These are phyloP conservation scores for Cerrena zonata DNA, from an alignment of 1,284 basidiomycete genomes.

Conservation along the genomic window DNA sequence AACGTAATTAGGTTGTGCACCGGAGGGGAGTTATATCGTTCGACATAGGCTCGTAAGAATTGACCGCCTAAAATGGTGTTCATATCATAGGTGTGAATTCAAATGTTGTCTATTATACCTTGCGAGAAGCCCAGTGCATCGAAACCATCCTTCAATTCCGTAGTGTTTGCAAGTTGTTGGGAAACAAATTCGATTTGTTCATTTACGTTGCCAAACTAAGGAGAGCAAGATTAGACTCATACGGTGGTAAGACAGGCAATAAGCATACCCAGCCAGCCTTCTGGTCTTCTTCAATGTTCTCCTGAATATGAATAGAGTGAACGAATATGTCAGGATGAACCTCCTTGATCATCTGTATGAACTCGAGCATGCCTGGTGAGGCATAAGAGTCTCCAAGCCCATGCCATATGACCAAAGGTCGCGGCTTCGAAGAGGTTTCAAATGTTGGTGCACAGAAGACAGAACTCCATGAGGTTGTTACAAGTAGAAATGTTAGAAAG, in stretches of 20 bases:
- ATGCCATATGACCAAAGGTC: slow-evolving; percentile 92
- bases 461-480: too few species aligned
- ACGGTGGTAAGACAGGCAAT: not conserved
- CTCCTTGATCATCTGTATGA: slow-evolving; percentile 60
- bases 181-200: slow-evolving; percentile 65
- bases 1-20: slow-evolving; percentile 86
- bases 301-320: slow-evolving; percentile 72
- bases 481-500: too few species aligned
- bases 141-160: slow-evolving; percentile 73
- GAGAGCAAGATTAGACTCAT: not conserved
- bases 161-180: slow-evolving; percentile 60
- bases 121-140: slow-evolving; percentile 92
- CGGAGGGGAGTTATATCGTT: slow-evolving; percentile 75
- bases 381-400: slow-evolving; percentile 75
- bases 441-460: not conserved
- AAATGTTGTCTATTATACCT: slow-evolving; percentile 38
- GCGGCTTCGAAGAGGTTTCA: not conserved
- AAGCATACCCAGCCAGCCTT: slow-evolving; percentile 73
- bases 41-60: slow-evolving; percentile 85
- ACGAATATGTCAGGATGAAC: slow-evolving; percentile 83
- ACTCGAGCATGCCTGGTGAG: slow-evolving; percentile 64
- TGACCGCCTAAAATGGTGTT: slow-evolving; percentile 55
- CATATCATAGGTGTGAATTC: slow-evolving; percentile 15
- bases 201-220: slow-evolving; percentile 76
- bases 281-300: slow-evolving; percentile 65